Evolutionary conservation across 2,329 filamentous ascomycete genomes (phyloP), one percentile per base, ranked within the genome.

Genomic region (Pezicula carpinea): DNA sequence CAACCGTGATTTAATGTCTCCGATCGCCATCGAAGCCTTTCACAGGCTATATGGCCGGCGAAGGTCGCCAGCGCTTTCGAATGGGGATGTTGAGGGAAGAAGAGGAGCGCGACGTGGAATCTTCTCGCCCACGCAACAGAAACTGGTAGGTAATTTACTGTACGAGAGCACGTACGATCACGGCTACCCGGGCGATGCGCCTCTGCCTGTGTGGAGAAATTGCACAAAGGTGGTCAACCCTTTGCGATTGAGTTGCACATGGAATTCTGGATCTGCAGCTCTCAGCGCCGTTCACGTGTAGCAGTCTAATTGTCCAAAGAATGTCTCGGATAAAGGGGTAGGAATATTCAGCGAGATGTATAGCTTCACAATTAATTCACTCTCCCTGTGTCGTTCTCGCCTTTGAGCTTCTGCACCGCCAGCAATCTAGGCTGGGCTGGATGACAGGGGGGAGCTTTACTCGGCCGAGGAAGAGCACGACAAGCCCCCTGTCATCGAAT

Each of bases 1-100:
- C 23, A 59, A 40, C 18, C 54, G 50, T 32, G 50, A 50, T 47
- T 53, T 60, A 21, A 61, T 49, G 43, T 55, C 51, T 43, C 55
- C 56, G 23, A 59, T 58, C 33, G 55, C 55, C 59, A 59, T 60
- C 48, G 49, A 52, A 15, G 22, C 36, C 35, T n/a, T 33, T 18
- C 44, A 31, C 36, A 32, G 36, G 44, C 35, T 18, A 31, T 10
- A 22, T 14, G 32, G 44, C 23, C 35, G 33, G 35, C 26, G 44
- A 40, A 40, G 14, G 35, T 17, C 41, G 22, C 39, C 39, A 41
- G 21, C 39, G 13, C 26, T 19, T 29, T 17, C n/a, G 6, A 23
- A 31, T 1, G 14, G 22, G 19, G 17, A 31, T 26, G 39, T 13
- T 43, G 26, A 14, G 18, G n/a, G 6, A 3, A 40, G 19, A 14